phyloP scores from a whole-genome alignment of 768 basidiomycete species.

The Daedalea quercina region DNA sequence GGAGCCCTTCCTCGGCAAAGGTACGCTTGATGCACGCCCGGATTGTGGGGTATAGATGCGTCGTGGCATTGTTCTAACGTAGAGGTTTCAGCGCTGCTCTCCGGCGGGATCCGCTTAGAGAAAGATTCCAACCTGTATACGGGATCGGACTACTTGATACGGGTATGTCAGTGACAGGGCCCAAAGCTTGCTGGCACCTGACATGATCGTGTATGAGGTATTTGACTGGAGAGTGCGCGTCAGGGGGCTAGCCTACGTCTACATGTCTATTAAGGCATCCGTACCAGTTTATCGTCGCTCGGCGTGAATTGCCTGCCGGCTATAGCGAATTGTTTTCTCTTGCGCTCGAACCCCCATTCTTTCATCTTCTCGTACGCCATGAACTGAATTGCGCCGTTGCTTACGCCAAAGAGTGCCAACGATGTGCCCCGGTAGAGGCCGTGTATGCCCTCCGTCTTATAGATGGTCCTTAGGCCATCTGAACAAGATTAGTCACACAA shows the following conservation, averaged over 20 bases:
- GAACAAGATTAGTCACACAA: neutral
- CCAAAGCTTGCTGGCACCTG: conserved; percentile 80
- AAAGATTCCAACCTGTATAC: conserved; percentile 71
- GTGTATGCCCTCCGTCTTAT: conserved; percentile 61
- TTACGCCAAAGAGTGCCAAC: conserved; percentile 86
- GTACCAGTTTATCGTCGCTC: conserved; percentile 81
- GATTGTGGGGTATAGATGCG: conserved; percentile 75
- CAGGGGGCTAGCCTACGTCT: neutral
- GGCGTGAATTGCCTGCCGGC: conserved; percentile 59
- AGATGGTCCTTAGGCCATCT: conserved; percentile 74
- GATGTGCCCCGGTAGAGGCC: conserved; percentile 87
- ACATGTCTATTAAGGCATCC: too few relatives aligned
- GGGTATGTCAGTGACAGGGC: conserved; percentile 89
- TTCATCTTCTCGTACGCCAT: conserved; percentile 97
- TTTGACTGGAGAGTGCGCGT: conserved; percentile 59
- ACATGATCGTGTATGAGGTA: conserved; percentile 85
- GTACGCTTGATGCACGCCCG: conserved; percentile 74
- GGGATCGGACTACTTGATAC: conserved; percentile 93
- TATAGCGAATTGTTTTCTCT: conserved; percentile 52
- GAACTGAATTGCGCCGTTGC: conserved; percentile 94
- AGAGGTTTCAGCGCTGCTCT: neutral
- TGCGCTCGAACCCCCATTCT: conserved; percentile 76
- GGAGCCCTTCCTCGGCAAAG: conserved; percentile 71
- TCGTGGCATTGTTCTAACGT: conserved; percentile 56
- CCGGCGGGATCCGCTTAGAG: neutral